phyloP scores from a whole-genome alignment of 148 eudicot species.

The Rhododendron williamsianum region DNA sequence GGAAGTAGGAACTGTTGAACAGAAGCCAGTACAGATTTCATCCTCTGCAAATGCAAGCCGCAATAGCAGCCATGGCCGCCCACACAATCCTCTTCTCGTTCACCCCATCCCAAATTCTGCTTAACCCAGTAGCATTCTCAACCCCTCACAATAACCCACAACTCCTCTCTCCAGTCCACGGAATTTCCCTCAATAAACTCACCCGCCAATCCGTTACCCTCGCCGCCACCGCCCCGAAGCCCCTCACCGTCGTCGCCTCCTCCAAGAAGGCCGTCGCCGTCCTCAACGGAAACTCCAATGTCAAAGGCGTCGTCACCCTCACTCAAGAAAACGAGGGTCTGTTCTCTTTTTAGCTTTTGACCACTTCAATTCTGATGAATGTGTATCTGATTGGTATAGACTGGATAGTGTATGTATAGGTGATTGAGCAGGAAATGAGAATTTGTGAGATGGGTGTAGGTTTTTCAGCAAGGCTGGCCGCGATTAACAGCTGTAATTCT shows the following conservation, averaged over 20 bases:
- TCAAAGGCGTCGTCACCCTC: constrained; percentile 86
- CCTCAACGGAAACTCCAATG: constrained; percentile 65
- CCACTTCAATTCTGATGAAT: neutral
- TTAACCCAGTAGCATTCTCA: constrained; percentile 15
- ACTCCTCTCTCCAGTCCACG: constrained; percentile 45
- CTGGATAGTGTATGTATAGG: neutral
- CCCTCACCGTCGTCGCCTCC: constrained; percentile 48
- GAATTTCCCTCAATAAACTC: constrained; percentile 41
- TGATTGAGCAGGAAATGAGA: constrained; percentile 5
- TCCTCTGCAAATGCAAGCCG: constrained; percentile 22
- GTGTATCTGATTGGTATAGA: neutral
- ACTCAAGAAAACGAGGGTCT: constrained; percentile 65
- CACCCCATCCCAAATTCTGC: constrained; percentile 18
- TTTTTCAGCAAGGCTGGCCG: neutral
- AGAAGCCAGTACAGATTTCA: neutral
- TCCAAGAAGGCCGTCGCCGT: constrained; percentile 64
- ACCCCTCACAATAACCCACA: constrained; percentile 16
- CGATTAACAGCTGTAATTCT: neutral
- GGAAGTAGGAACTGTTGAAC: neutral
- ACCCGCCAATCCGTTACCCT: constrained; percentile 24
- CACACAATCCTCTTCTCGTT: constrained; percentile 35
- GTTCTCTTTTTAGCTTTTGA: neutral
- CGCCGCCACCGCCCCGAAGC: constrained; percentile 35
- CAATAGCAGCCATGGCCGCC: constrained; percentile 59
- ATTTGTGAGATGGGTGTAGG: neutral